Percentiles rank a stretch among this genome's conserved stretches.
Conservation (phyloP, 2,329 filamentous ascomycete species). For the Aciculosporium take region DNA sequence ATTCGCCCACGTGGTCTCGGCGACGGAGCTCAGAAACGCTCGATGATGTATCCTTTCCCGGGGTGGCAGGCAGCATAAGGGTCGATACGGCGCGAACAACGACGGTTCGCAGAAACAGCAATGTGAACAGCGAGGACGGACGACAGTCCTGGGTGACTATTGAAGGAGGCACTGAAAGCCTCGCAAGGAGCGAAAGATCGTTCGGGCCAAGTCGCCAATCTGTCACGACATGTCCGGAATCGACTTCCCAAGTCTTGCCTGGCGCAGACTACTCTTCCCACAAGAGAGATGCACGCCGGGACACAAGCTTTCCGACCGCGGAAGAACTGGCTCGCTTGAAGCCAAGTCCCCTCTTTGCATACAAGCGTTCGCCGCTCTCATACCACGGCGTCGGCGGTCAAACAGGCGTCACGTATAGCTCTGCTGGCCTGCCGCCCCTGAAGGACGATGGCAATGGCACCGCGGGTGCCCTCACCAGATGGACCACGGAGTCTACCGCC, state of each 20-base stretch:
- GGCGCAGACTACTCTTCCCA: constrained; percentile 16
- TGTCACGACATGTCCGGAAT: constrained; percentile 15
- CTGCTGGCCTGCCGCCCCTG: constrained; percentile 16
- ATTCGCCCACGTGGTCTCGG: constrained; percentile 12
- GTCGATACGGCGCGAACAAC: constrained; percentile 12
- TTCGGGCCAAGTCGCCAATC: constrained; percentile 13
- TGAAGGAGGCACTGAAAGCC: constrained; percentile 13
- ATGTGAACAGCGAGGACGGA: constrained; percentile 12
- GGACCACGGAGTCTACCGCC: constrained; percentile 5
- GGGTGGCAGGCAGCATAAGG: constrained; percentile 13
- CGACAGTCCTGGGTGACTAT: constrained; percentile 23
- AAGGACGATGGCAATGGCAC: constrained; percentile 2
- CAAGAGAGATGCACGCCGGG: constrained; percentile 9
- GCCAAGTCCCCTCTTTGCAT: constrained; percentile 3
- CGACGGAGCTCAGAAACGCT: constrained; percentile 16
- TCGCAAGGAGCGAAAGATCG: constrained; percentile 14
- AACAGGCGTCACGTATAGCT: constrained; percentile 20
- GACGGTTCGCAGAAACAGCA: constrained; percentile 11
- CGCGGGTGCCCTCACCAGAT: constrained; percentile 1
- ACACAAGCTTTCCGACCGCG: constrained; percentile 16
- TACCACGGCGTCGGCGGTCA: constrained; percentile 12
- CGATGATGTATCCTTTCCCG: constrained; percentile 10
- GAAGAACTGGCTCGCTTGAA: constrained; percentile 14
- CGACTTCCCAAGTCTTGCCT: constrained; percentile 19
- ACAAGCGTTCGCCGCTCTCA: constrained; percentile 9